These are phyloP conservation scores for Aspergillus olivimuriae DNA, from an alignment of 495 filamentous ascomycete species.

Conservation along the genomic window DNA sequence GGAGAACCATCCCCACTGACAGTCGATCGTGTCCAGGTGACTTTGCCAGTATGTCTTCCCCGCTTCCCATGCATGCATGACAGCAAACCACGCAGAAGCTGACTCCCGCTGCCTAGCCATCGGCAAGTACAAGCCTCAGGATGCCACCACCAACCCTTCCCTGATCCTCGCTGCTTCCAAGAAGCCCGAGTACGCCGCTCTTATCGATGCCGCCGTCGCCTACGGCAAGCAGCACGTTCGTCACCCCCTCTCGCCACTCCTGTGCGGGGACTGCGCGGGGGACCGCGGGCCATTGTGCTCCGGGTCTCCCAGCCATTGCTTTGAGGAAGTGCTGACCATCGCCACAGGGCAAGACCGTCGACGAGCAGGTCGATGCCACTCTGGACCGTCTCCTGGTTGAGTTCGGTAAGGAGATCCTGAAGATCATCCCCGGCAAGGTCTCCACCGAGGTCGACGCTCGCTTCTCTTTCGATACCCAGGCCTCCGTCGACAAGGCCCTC, in stretches of 20 bases:
- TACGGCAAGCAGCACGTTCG: conserved; percentile 74
- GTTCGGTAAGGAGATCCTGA: conserved; percentile 95
- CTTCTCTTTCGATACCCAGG: conserved; percentile 93
- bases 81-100: conserved; percentile 6
- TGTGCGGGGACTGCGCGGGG: too few relatives aligned
- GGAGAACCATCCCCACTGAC: conserved; percentile 11
- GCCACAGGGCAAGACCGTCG: conserved; percentile 47
- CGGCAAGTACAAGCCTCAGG: conserved; percentile 99
- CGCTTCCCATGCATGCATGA: conserved; percentile 11
- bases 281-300: too few relatives aligned
- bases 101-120: conserved; percentile 55
- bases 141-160: conserved; percentile 99
- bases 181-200: conserved; percentile 90
- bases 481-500: conserved; percentile 89
- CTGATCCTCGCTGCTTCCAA: conserved; percentile 96
- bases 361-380: conserved; percentile 74
- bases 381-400: conserved; percentile 92
- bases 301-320: not conserved
- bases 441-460: conserved; percentile 97
- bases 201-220: conserved; percentile 81
- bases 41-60: conserved; percentile 62
- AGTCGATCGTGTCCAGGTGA: conserved; percentile 47
- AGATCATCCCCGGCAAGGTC: conserved; percentile 96
- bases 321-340: conserved; percentile 1
- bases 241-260: not conserved